phyloP scores from a whole-genome alignment of 805 yeast species.

The Lachancea nothofagi region DNA sequence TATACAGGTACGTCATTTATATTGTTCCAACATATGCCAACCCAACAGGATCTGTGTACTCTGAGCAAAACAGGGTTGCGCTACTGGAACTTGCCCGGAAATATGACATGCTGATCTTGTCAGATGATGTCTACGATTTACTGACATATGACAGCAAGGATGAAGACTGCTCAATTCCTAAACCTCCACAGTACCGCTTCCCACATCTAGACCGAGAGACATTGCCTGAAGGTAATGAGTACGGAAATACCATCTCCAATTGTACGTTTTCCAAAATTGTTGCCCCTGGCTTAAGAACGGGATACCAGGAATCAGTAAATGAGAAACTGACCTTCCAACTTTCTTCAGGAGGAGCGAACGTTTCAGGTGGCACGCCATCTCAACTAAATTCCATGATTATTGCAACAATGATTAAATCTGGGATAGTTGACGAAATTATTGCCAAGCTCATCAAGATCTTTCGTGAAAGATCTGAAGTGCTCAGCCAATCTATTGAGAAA shows the following conservation, averaged over 20 bases:
- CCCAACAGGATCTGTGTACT: conserved; percentile 71
- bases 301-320: conserved; percentile 79
- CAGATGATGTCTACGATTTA: conserved; percentile 85
- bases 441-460: conserved; percentile 29
- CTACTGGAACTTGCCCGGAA: conserved; percentile 68
- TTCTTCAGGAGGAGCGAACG: conserved; percentile 74
- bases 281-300: conserved; percentile 85
- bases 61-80: conserved; percentile 44
- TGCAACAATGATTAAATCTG: conserved; percentile 53
- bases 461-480: conserved; percentile 29
- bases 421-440: conserved; percentile 26
- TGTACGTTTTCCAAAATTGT: conserved; percentile 77
- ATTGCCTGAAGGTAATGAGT: conserved; percentile 24
- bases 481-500: conserved; percentile 36
- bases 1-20: conserved; percentile 68
- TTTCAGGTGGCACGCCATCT: conserved; percentile 85
- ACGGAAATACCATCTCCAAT: conserved; percentile 76
- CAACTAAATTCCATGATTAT: conserved; percentile 72
- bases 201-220: conserved; percentile 58
- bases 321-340: conserved; percentile 53
- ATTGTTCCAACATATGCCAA: conserved; percentile 81
- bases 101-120: conserved; percentile 66
- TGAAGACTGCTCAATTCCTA: conserved; percentile 34
- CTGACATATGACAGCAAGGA: conserved; percentile 45
- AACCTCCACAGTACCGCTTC: conserved; percentile 10